Evolutionary conservation across 2,329 filamentous ascomycete species (phyloP), one percentile per base, ranked within the genome.

Genomic region (Fusarium odoratissimum): DNA sequence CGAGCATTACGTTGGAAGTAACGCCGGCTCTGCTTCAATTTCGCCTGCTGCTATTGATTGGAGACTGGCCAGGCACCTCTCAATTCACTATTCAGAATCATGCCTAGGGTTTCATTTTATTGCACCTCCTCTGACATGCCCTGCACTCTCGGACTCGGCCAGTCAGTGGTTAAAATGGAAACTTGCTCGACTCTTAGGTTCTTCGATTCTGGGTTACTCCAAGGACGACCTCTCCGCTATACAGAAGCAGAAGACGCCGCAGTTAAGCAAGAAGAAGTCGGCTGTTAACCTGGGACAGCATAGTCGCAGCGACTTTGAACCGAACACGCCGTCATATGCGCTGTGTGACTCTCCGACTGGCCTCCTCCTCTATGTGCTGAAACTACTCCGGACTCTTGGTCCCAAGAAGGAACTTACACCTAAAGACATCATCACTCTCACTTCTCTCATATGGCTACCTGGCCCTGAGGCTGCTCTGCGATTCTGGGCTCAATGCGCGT

Each of bases 381-480:
- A 84, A 74, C 80, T 83, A 5, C 78, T 90, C 57, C 82, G 83
- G 21, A 79, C 82, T 3, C 77, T 84, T 7, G 83, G 81, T 6
- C 82, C 84, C 0, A 78, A 81, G 63, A 79, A 83, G 61, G 80
- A 82, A 21, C 83, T 89, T 56, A 83, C 83, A 4, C 81, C 83
- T 7, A 81, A 83, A 19, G 88, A 92, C 60, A 83, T 92, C 30
- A 83, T 93, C 64, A 89, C 88, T 23, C 83, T 91, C 74, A 87
- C 89, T 3, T 87, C 89, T 77, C 80, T 92, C 33, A 87, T 90
- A 28, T 93, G 91, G 91, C 80, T 93, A 2, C 90, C 91, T 0
- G 91, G 91, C 0, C 90, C 90, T 0, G 91, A 92, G 75, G 86
- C 86, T 4, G 86, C 86, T 6, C 79, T 91, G 73, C 82, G 90